These are phyloP conservation scores for Globomyces sp. DNA, from an alignment of 371 early-diverging fungal genomes.

Conservation along the genomic window DNA sequence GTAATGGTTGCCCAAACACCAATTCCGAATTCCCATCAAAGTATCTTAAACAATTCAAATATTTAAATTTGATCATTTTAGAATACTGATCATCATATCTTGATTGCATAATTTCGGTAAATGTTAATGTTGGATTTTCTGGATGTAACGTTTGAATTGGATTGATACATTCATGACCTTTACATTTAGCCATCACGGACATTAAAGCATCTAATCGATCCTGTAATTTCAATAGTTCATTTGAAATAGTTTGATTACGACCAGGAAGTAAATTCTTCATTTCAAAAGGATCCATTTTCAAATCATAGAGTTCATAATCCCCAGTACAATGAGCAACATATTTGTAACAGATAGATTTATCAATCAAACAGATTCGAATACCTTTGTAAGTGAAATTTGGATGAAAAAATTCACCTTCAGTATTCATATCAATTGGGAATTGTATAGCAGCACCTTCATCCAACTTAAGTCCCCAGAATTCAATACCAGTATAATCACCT, in stretches of 20 bases:
- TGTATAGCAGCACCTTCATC: conserved; percentile 4
- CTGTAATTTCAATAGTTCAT: conserved; percentile 29
- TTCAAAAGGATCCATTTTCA: conserved; percentile 61
- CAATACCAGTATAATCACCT: conserved; percentile 58
- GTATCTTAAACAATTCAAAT: neutral
- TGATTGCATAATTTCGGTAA: neutral
- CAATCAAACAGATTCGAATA: conserved; percentile 48
- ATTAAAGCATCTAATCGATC: conserved; percentile 62
- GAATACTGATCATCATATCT: conserved; percentile 2
- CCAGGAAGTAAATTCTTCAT: conserved; percentile 14
- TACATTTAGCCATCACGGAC: conserved; percentile 36
- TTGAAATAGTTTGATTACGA: conserved; percentile 42
- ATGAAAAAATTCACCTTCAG: conserved; percentile 1
- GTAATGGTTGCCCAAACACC: neutral
- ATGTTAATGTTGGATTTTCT: neutral
- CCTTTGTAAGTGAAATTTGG: conserved; percentile 59
- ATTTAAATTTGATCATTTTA: neutral
- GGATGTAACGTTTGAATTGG: conserved; percentile 3
- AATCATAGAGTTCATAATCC: conserved; percentile 60
- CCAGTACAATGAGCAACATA: conserved; percentile 66
- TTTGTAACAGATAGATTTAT: conserved; percentile 50
- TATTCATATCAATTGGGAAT: neutral
- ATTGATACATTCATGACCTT: conserved; percentile 29
- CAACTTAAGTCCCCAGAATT: conserved; percentile 49
- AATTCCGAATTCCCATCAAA: neutral